Conservation (phyloP, 805 yeast genomes). For the Candida boleticola region DNA sequence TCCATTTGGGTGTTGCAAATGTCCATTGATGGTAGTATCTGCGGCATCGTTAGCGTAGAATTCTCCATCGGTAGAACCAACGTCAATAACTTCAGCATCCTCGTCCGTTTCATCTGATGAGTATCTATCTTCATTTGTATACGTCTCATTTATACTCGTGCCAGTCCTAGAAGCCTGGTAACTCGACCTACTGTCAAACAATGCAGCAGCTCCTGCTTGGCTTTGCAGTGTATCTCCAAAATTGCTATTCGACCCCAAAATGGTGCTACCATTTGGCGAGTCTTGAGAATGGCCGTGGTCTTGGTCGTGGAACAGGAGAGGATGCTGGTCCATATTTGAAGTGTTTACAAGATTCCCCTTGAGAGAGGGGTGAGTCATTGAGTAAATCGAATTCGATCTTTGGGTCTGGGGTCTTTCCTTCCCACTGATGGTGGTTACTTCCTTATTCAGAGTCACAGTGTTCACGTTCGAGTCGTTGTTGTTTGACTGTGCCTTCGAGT, state of each 20-base stretch:
- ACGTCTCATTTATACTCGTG: slow-evolving; percentile 20
- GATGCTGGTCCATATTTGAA: neutral
- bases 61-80: slow-evolving; percentile 31
- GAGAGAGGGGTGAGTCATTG: slow-evolving; percentile 2
- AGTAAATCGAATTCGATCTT: slow-evolving; percentile 7
- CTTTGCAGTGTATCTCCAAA: neutral
- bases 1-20: neutral
- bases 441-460: neutral
- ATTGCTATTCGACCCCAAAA: slow-evolving; percentile 1
- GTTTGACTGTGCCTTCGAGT: neutral
- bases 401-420: slow-evolving; percentile 6
- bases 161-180: slow-evolving; percentile 10
- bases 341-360: neutral
- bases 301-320: slow-evolving; percentile 1
- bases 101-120: slow-evolving; percentile 24
- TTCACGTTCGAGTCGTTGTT: neutral
- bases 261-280: slow-evolving; percentile 3
- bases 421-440: slow-evolving; percentile 6
- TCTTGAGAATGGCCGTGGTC: neutral
- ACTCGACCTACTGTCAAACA: slow-evolving; percentile 9
- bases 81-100: slow-evolving; percentile 20
- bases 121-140: slow-evolving; percentile 23
- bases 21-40: slow-evolving; percentile 4
- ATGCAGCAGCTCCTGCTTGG: slow-evolving; percentile 12
- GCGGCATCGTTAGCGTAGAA: slow-evolving; percentile 9